phyloP scores from a whole-genome alignment of 352 stramenopile species.

The Globisporangium emineosum region DNA sequence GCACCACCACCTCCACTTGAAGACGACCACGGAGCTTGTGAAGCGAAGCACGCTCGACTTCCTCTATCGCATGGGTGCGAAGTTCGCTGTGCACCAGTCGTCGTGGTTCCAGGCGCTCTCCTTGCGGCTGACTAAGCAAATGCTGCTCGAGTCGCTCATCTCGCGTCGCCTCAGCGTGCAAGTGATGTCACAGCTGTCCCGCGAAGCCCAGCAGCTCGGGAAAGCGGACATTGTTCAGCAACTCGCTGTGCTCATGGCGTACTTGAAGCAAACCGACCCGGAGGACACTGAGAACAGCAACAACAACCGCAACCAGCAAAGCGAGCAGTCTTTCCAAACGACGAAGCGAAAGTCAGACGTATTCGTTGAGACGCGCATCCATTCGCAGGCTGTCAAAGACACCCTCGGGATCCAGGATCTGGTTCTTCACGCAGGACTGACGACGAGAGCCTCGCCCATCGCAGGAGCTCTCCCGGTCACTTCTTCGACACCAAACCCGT shows the following conservation, averaged over 20 bases:
- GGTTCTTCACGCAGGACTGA: constrained; percentile 18
- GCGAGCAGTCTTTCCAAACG: background rate
- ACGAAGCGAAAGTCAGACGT: constrained; percentile 10
- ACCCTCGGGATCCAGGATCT: constrained; percentile 36
- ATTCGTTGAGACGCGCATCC: constrained; percentile 29
- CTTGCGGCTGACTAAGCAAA: constrained; percentile 51
- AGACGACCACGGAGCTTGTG: constrained; percentile 34
- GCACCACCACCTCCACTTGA: constrained; percentile 23
- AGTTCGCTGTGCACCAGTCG: constrained; percentile 27
- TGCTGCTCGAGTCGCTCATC: constrained; percentile 48
- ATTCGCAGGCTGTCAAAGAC: constrained; percentile 30
- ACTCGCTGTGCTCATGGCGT: constrained; percentile 32
- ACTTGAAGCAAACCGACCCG: constrained; percentile 22
- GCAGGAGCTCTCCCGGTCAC: background rate
- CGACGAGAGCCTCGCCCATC: constrained; percentile 5
- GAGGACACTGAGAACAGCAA: background rate
- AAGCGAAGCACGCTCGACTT: constrained; percentile 59
- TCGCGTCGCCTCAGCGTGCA: constrained; percentile 40
- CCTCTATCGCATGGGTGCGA: constrained; percentile 33
- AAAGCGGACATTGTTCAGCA: constrained; percentile 29
- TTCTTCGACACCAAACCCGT: background rate
- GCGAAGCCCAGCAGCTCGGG: constrained; percentile 30
- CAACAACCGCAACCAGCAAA: background rate
- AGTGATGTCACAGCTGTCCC: constrained; percentile 34
- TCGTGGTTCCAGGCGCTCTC: constrained; percentile 37